A percentile compares a stretch with the other conserved stretches of the same genome.
Conservation (phyloP, 1,284 basidiomycete species). For the Trichosporon inkin region DNA sequence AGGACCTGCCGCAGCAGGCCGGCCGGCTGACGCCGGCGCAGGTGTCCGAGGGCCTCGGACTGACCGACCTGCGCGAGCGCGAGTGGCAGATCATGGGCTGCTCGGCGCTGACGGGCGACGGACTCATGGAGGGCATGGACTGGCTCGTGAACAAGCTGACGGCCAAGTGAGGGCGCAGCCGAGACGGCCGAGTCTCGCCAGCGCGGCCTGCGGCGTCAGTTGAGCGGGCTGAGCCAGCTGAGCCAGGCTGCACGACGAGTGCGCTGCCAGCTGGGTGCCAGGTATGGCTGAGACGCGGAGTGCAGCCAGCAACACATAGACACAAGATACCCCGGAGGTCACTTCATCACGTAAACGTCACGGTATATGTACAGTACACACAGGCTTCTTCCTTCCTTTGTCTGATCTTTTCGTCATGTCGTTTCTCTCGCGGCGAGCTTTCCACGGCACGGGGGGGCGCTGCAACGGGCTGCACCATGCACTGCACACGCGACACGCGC, state of each 20-base stretch:
- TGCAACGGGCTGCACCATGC: too few relatives aligned
- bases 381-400: neutral
- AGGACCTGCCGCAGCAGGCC: conserved; percentile 51
- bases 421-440: neutral
- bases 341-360: neutral
- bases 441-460: too few relatives aligned
- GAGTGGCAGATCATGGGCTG: conserved; percentile 57
- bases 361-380: too few relatives aligned
- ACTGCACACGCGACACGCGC: too few relatives aligned
- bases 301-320: too few relatives aligned
- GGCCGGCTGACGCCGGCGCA: conserved; percentile 52
- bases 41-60: conserved; percentile 52
- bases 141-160: conserved; percentile 46
- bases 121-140: conserved; percentile 49
- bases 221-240: neutral
- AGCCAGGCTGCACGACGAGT: too few relatives aligned
- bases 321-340: neutral
- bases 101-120: conserved; percentile 51
- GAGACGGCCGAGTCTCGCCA: neutral
- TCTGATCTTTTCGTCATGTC: neutral
- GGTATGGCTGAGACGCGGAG: neutral
- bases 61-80: conserved; percentile 52
- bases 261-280: too few relatives aligned
- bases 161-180: conserved; percentile 9
- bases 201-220: neutral